Percentiles rank a stretch among this genome's conserved stretches.
These are phyloP conservation scores for Sarocladium brachiariae DNA, from an alignment of 2,329 filamentous ascomycete species.

Conservation along the genomic window DNA sequence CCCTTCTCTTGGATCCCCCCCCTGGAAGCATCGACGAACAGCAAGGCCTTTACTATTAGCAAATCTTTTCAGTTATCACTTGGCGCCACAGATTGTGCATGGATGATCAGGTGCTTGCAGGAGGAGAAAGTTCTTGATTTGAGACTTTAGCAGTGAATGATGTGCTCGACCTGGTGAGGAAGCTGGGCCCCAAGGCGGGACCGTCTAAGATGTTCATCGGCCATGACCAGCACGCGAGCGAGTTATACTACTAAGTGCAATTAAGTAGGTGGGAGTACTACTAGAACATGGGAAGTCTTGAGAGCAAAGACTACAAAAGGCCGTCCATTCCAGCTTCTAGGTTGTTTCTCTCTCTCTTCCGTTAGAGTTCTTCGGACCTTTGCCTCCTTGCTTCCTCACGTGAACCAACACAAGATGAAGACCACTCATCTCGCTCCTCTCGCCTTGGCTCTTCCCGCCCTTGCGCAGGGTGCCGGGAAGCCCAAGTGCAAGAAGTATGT, in stretches of 20 bases:
- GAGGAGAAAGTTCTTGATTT: too few species aligned
- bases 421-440: slow-evolving; percentile 18
- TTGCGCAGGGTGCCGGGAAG: slow-evolving; percentile 13
- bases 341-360: too few species aligned
- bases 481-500: slow-evolving; percentile 25
- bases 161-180: too few species aligned
- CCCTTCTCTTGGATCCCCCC: neutral
- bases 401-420: slow-evolving; percentile 16
- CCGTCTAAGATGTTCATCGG: too few species aligned
- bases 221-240: too few species aligned
- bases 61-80: slow-evolving; percentile 9
- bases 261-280: too few species aligned
- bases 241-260: too few species aligned
- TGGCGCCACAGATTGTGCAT: neutral
- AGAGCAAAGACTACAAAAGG: slow-evolving; percentile 4
- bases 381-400: neutral
- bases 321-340: neutral
- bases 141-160: too few species aligned
- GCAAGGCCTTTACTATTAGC: too few species aligned
- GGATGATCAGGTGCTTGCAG: too few species aligned
- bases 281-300: too few species aligned
- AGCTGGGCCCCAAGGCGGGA: too few species aligned
- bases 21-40: neutral
- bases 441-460: slow-evolving; percentile 18
- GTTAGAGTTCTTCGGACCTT: neutral